Conservation (phyloP, 1,284 basidiomycete species). For the Pterulicium gracile region DNA sequence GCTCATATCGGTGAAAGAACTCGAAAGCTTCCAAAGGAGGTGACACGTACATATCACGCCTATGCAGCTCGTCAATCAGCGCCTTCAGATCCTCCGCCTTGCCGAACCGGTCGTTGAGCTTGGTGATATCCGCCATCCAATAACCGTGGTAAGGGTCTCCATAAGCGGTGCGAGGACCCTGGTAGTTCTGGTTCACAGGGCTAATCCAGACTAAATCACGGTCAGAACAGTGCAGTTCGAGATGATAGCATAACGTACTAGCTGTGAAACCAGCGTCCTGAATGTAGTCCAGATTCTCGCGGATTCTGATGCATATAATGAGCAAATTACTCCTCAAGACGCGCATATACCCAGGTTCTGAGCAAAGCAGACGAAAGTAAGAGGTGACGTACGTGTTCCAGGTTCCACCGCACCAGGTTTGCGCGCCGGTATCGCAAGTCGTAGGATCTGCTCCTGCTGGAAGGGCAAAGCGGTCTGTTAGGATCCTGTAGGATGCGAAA, state of each 20-base stretch:
- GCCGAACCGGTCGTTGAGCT: slow-evolving; percentile 62
- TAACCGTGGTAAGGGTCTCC: slow-evolving; percentile 65
- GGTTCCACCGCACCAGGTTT: slow-evolving; percentile 67
- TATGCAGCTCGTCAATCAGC: slow-evolving; percentile 53
- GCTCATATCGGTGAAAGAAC: not conserved
- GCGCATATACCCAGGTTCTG: not conserved
- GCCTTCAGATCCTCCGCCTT: slow-evolving; percentile 57
- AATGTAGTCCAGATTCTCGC: slow-evolving; percentile 68
- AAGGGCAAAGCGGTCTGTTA: slow-evolving; percentile 70
- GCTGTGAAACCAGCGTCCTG: slow-evolving; percentile 71
- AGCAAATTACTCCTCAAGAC: not conserved
- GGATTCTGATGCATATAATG: slow-evolving; percentile 30
- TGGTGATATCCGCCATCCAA: slow-evolving; percentile 52
- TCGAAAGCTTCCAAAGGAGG: slow-evolving; percentile 2
- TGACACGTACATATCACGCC: slow-evolving; percentile 46
- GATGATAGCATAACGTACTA: slow-evolving; percentile 30
- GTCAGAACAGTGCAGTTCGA: slow-evolving; percentile 5
- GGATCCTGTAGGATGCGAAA: slow-evolving; percentile 29
- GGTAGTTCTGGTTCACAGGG: slow-evolving; percentile 58
- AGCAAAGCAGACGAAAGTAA: not conserved
- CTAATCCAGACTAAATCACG: slow-evolving; percentile 45
- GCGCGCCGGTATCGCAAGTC: slow-evolving; percentile 42
- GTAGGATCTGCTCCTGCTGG: slow-evolving; percentile 39
- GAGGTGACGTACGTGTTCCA: slow-evolving; percentile 42
- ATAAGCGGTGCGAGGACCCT: slow-evolving; percentile 52